Evolutionary conservation across 768 basidiomycete genomes (phyloP).

Genomic region (Phaffia australis): DNA sequence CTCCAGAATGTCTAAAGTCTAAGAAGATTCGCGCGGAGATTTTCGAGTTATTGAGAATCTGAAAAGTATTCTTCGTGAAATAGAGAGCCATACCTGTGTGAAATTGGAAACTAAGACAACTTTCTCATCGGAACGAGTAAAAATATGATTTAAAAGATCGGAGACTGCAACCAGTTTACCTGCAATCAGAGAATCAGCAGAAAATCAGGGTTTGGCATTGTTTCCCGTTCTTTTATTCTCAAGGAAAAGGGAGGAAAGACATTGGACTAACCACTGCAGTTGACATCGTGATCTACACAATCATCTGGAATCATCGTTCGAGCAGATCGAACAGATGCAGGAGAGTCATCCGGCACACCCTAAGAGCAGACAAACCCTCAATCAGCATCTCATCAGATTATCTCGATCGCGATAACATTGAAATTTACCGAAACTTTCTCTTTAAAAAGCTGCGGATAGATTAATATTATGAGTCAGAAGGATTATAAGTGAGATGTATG

Average conservation of each 20-base stretch:
- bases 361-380: neutral
- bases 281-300: conserved; percentile 46
- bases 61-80: neutral
- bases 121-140: conserved; percentile 75
- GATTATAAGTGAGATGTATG: conserved; percentile 50
- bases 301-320: conserved; percentile 24
- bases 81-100: conserved; percentile 40
- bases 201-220: neutral
- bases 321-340: conserved; percentile 5
- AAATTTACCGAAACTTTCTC: neutral
- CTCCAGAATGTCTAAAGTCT: conserved; percentile 84
- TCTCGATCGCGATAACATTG: neutral
- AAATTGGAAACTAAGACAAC: conserved; percentile 87
- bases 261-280: conserved; percentile 58
- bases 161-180: conserved; percentile 64
- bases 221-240: neutral
- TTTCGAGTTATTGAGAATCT: neutral
- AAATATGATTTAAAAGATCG: conserved; percentile 51
- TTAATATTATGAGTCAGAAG: conserved; percentile 46
- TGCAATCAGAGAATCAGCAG: conserved; percentile 33
- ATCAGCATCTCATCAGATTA: neutral
- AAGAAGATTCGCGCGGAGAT: neutral
- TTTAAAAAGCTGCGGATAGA: neutral
- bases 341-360: conserved; percentile 24
- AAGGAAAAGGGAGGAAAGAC: neutral